Conservation (phyloP, 768 basidiomycete genomes). For the Clathrus columnatus region DNA sequence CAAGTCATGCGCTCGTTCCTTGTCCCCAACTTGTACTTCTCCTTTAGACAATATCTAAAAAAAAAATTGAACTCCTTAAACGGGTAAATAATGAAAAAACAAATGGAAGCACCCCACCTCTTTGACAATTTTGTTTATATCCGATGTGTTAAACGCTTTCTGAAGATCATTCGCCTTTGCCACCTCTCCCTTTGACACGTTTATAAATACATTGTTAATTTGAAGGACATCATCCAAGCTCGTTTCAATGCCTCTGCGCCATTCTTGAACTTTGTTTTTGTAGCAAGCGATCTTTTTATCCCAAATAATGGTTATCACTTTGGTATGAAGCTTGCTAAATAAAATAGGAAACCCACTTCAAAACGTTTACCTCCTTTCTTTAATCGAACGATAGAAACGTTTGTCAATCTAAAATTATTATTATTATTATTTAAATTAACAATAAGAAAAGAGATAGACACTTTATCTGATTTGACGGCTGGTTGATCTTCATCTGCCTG, state of each 20-base stretch:
- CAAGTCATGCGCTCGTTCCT: slow-evolving; percentile 90
- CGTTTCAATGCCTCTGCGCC: slow-evolving; percentile 87
- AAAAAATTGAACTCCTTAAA: neutral
- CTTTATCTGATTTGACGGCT: slow-evolving; percentile 90
- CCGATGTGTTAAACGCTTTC: slow-evolving; percentile 81
- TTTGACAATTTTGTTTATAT: slow-evolving; percentile 63
- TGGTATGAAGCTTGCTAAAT: neutral
- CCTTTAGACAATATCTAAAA: slow-evolving; percentile 87
- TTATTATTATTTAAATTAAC: slow-evolving; percentile 15
- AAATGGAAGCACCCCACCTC: slow-evolving; percentile 43
- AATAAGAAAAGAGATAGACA: too few relatives aligned
- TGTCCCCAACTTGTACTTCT: slow-evolving; percentile 94
- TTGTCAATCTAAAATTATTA: slow-evolving; percentile 97
- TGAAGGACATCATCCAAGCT: slow-evolving; percentile 93
- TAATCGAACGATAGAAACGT: slow-evolving; percentile 90
- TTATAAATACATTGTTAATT: slow-evolving; percentile 90
- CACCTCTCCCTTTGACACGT: slow-evolving; percentile 93
- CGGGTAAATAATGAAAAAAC: neutral
- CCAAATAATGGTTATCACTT: too few relatives aligned
- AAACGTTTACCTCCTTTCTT: slow-evolving; percentile 98
- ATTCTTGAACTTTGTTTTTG: slow-evolving; percentile 99
- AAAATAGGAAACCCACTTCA: slow-evolving; percentile 52
- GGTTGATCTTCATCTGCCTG: slow-evolving; percentile 49
- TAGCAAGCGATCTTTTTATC: slow-evolving; percentile 96
- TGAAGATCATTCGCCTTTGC: slow-evolving; percentile 84